These are phyloP conservation scores for Aspergillus ochraceoroseus DNA, from an alignment of 2,329 filamentous ascomycete species.

Conservation along the genomic window DNA sequence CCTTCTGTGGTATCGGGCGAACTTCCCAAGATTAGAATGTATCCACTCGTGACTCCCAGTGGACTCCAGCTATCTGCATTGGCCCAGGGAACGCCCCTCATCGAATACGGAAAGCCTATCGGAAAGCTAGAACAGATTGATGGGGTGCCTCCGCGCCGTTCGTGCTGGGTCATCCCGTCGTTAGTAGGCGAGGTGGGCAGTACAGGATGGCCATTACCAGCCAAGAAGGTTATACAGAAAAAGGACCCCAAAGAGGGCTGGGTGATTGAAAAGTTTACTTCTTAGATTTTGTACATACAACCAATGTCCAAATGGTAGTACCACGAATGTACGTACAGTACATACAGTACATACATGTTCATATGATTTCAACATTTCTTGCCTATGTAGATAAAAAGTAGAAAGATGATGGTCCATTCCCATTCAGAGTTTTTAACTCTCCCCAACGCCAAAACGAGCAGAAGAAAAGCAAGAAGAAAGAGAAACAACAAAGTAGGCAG, in stretches of 20 bases:
- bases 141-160: conserved; percentile 52
- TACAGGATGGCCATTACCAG: conserved; percentile 77
- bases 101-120: conserved; percentile 84
- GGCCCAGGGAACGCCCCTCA: conserved; percentile 76
- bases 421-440: too few species aligned
- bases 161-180: conserved; percentile 79
- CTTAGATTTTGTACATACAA: conserved; percentile 23
- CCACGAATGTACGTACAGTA: not conserved
- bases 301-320: not conserved
- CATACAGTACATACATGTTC: not conserved
- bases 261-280: conserved; percentile 58
- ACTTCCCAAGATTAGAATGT: conserved; percentile 73
- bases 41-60: conserved; percentile 74
- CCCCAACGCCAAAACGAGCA: conserved; percentile 5
- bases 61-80: conserved; percentile 70
- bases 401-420: too few species aligned
- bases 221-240: conserved; percentile 76
- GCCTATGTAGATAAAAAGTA: not conserved
- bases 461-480: conserved; percentile 5
- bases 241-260: conserved; percentile 69
- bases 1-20: conserved; percentile 53
- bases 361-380: conserved; percentile 1
- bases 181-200: conserved; percentile 64
- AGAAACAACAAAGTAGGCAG: conserved; percentile 1
- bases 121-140: conserved; percentile 63